Conservation (phyloP, 2,329 filamentous ascomycete species). For the Talaromyces pinophilus region DNA sequence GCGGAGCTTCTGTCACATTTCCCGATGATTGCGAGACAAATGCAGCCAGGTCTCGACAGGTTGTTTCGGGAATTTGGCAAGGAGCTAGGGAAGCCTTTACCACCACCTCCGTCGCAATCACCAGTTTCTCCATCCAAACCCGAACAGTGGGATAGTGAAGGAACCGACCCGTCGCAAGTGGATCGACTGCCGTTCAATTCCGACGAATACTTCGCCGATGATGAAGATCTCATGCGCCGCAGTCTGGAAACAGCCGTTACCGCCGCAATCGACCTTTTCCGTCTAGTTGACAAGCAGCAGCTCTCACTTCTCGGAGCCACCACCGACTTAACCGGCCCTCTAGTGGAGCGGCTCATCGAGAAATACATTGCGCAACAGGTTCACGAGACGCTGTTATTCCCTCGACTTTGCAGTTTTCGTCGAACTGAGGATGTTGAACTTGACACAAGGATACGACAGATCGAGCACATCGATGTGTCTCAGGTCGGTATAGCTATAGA, state of each 20-base stretch:
- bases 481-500: conserved; percentile 89
- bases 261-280: conserved; percentile 91
- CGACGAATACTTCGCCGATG: conserved; percentile 77
- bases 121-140: conserved; percentile 59
- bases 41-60: conserved; percentile 87
- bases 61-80: conserved; percentile 86
- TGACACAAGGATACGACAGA: conserved; percentile 85
- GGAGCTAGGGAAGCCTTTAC: conserved; percentile 81
- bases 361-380: conserved; percentile 92
- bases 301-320: conserved; percentile 87
- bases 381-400: conserved; percentile 80
- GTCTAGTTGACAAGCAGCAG: conserved; percentile 93
- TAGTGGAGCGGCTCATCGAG: conserved; percentile 93
- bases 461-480: conserved; percentile 90
- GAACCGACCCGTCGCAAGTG: conserved; percentile 28
- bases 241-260: conserved; percentile 91
- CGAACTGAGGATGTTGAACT: conserved; percentile 81
- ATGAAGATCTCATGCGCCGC: conserved; percentile 85
- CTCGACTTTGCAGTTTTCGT: conserved; percentile 74
- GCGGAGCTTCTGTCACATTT: conserved; percentile 87
- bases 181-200: conserved; percentile 56
- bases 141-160: conserved; percentile 43
- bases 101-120: conserved; percentile 62
- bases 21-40: conserved; percentile 92
- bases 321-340: conserved; percentile 86